Evolutionary conservation across 1,284 basidiomycete genomes (phyloP), one percentile per base, ranked within the genome.

Genomic region (Ceratorhiza oryzae-sativae): DNA sequence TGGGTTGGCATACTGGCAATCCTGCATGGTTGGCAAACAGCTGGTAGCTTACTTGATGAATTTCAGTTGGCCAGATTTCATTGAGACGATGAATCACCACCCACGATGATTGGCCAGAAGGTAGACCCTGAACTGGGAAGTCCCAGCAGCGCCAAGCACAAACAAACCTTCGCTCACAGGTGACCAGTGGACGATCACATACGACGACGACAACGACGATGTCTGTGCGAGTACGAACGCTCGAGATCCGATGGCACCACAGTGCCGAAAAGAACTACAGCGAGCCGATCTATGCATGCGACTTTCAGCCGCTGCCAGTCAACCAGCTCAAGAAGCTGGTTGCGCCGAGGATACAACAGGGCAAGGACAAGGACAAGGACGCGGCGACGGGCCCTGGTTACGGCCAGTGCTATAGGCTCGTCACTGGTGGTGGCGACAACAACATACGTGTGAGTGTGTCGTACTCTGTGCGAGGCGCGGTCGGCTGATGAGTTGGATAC

Each of bases 341-440:
- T 42, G 78, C 80, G 1, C 76, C 77, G 1, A 74, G 77, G 9
- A 68, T 75, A 62, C 90, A 89, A 81, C 88, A 89, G 80, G 77
- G 77, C 68, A 90, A 89, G 3, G 79, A 83, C 25, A 85, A 87
- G 75, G 87, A 90, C 77, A 86, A 84, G 79, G 84, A 82, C 76
- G 55, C 9, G 18, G 36, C 53, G 55, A 49, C 45, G 1, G 56
- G 32, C 9, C 68, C 34, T 23, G 59, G 60, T 1, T 62, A 61
- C 67, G 86, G 82, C 76, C 84, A 86, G 20, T 82, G 82, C 9
- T 89, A 91, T 79, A 85, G 89, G 62, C 58, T 98, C 97, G 97
- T 96, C 0, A 98, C 97, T 0, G 95, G 91, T 10, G 97, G 97
- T 56, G 97, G 97, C 78, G 97, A 99, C 80, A 98, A 97, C 79